These are phyloP conservation scores for Penicillium sp. DNA, from an alignment of 2,329 filamentous ascomycete genomes.

Conservation along the genomic window DNA sequence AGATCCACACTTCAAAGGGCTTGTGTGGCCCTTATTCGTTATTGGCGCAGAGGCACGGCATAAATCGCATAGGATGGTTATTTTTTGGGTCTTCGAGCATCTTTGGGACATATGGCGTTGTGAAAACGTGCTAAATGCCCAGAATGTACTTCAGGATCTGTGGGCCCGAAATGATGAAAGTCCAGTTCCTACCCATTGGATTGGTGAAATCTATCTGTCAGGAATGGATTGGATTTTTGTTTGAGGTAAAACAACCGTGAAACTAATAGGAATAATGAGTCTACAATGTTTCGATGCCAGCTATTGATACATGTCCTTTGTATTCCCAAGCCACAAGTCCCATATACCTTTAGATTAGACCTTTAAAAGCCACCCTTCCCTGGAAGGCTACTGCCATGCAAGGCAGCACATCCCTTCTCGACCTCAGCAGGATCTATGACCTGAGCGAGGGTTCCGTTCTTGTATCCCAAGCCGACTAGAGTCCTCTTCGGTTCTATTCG, in stretches of 20 bases:
- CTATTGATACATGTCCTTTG: background rate
- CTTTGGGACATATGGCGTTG: constrained; percentile 14
- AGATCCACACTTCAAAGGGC: constrained; percentile 12
- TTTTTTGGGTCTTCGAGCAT: constrained; percentile 6
- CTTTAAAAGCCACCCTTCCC: constrained; percentile 32
- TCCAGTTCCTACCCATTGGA: background rate
- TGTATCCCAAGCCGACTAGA: constrained; percentile 30
- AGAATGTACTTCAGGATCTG: constrained; percentile 9
- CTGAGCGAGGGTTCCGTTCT: constrained; percentile 12
- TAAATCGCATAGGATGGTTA: background rate
- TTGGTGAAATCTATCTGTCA: constrained; percentile 10
- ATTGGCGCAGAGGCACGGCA: constrained; percentile 13
- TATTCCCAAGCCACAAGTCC: no score
- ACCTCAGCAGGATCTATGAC: constrained; percentile 21
- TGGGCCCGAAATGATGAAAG: constrained; percentile 3
- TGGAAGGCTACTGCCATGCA: constrained; percentile 23
- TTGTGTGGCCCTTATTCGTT: constrained; percentile 18
- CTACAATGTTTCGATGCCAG: no score
- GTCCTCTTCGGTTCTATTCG: constrained; percentile 17
- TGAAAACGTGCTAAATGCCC: constrained; percentile 13
- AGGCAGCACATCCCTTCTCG: constrained; percentile 24
- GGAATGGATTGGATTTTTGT: constrained; percentile 16
- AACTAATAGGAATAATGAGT: no score
- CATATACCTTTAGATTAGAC: no score
- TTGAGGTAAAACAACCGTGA: background rate